Evolutionary conservation across 768 basidiomycete genomes (phyloP).

Genomic region (Boletus rex-veris): DNA sequence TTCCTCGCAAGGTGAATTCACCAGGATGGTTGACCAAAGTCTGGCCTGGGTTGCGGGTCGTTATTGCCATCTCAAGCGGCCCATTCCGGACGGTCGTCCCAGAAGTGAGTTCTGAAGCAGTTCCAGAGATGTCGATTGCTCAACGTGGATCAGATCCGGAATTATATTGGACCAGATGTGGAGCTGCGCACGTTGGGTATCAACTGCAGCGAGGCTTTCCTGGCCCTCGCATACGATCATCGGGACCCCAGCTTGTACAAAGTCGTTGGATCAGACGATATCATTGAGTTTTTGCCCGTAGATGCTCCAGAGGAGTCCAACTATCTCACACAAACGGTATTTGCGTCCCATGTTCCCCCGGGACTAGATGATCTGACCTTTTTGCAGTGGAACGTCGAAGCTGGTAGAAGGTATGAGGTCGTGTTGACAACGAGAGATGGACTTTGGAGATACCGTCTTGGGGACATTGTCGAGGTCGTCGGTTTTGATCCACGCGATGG

Average conservation of each 20-base stretch:
- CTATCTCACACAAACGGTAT: slow-evolving; percentile 17
- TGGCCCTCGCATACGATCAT: slow-evolving; percentile 22
- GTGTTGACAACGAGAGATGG: slow-evolving; percentile 25
- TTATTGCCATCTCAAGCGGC: slow-evolving; percentile 22
- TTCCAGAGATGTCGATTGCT: neutral
- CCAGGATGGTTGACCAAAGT: slow-evolving; percentile 21
- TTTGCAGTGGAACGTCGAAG: slow-evolving; percentile 20
- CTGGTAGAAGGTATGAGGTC: slow-evolving; percentile 17
- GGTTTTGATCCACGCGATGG: slow-evolving; percentile 24
- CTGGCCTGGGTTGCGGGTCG: slow-evolving; percentile 16
- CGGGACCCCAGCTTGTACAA: slow-evolving; percentile 23
- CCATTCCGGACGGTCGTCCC: slow-evolving; percentile 22
- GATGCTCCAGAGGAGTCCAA: slow-evolving; percentile 22
- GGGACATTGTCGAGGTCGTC: slow-evolving; percentile 18
- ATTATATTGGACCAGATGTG: slow-evolving; percentile 20
- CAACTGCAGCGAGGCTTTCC: slow-evolving; percentile 22
- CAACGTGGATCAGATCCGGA: slow-evolving; percentile 7
- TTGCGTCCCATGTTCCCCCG: neutral
- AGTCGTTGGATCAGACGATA: slow-evolving; percentile 23
- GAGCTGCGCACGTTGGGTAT: slow-evolving; percentile 19
- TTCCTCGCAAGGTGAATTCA: slow-evolving; percentile 1
- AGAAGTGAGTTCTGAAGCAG: slow-evolving; percentile 5
- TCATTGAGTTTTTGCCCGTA: slow-evolving; percentile 18
- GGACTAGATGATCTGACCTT: neutral
- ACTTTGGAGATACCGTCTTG: slow-evolving; percentile 23